Evolutionary conservation across 2,329 filamentous ascomycete species (phyloP), one percentile per base, ranked within the genome.

Genomic region (Pseudogymnoascus sp.): DNA sequence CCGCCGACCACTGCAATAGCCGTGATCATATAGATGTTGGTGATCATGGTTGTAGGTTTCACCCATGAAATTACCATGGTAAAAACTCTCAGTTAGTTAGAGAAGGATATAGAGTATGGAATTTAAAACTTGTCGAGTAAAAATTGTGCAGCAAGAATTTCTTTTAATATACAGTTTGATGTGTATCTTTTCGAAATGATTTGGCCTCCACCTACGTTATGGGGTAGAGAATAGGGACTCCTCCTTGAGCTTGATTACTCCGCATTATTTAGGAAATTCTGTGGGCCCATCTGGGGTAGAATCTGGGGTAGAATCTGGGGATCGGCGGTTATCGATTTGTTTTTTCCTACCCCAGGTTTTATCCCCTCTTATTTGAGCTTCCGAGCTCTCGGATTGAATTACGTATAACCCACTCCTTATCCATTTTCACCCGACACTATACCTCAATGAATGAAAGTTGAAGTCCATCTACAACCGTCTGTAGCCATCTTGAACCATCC

Each of bases 1-100:
- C 70, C 71, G 27, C 71, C 71, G 9, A 72, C 67, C 15, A 72
- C 71, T 17, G 71, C 65, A n/a, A 71, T 68, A 2, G 71, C 71
- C 59, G 70, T 67, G 61, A 72, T 72, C 10, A 68, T 66, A 60
- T 72, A 71, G 58, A 70, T 62, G 58, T 71, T 71, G 36, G 36
- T 39, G 36, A 39, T 39, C 36, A 39, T 39, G n/a, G 36, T 39
- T 39, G 36, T 13, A 39, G 36, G 36, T 17, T 39, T 39, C n/a
- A 39, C n/a, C n/a, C 5, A 39, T 17, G n/a, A 39, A 39, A 15
- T 39, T 39, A 17, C 36, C 15, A 15, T 39, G n/a, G 36, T 39
- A 39, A 39, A 39, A 39, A 39, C 36, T 39, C 36, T 17, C n/a
- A 17, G n/a, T 39, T 39, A 39, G 36, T 15, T 39, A 39, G n/a